A percentile compares a stretch with the other conserved stretches of the same genome.
Conservation (phyloP, 2,329 filamentous ascomycete species). For the Huntiella moniliformis region DNA sequence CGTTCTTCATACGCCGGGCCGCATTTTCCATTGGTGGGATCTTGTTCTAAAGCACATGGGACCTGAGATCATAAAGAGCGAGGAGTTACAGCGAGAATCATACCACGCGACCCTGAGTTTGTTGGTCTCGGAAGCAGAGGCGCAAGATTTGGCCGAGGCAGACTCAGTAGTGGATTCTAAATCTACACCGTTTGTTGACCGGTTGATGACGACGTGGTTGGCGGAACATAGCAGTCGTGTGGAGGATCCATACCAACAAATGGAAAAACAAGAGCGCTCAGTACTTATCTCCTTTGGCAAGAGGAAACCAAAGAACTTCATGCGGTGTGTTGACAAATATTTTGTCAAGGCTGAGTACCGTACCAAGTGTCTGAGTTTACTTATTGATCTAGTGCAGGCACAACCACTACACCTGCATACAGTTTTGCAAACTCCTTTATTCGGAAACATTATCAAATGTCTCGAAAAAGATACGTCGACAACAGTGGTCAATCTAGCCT, state of each 20-base stretch:
- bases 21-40: slow-evolving; percentile 56
- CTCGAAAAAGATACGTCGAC: slow-evolving; percentile 63
- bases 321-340: slow-evolving; percentile 44
- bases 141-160: slow-evolving; percentile 25
- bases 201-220: slow-evolving; percentile 39
- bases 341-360: slow-evolving; percentile 47
- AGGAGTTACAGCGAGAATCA: slow-evolving; percentile 43
- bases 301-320: slow-evolving; percentile 49
- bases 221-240: slow-evolving; percentile 21
- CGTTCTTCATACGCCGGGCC: slow-evolving; percentile 40
- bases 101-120: slow-evolving; percentile 46
- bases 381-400: slow-evolving; percentile 54
- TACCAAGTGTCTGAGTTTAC: slow-evolving; percentile 42
- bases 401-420: slow-evolving; percentile 66
- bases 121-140: slow-evolving; percentile 41
- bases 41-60: slow-evolving; percentile 20
- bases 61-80: slow-evolving; percentile 39
- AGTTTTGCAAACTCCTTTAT: slow-evolving; percentile 51
- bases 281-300: slow-evolving; percentile 44
- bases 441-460: slow-evolving; percentile 52
- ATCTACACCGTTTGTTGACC: slow-evolving; percentile 33
- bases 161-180: slow-evolving; percentile 20
- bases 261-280: slow-evolving; percentile 31
- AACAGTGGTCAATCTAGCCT: slow-evolving; percentile 53
- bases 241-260: slow-evolving; percentile 16